Base-by-base conservation (phyloP, 2,329 filamentous ascomycete genomes). In the Fusarium nygamai region DNA sequence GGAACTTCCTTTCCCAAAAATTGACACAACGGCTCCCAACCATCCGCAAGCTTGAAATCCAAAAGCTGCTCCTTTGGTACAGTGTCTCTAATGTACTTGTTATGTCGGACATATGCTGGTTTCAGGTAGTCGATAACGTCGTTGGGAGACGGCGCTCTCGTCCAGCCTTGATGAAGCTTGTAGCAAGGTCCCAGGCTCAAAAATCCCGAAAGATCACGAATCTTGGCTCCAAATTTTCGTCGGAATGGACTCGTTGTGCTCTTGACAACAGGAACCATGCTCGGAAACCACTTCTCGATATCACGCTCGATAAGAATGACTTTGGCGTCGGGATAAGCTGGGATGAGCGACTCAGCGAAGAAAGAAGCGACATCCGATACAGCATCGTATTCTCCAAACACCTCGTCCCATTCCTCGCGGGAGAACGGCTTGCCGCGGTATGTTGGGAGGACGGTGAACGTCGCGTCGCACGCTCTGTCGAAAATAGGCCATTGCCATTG, bases 1-100 rank as follows among this genome's bases (percentile, higher is more conserved):
- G 81, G 82, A 13, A 80, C 59, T 2, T 79, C 34, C 64, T 81
- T 82, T 0, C 78, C 81, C 20, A 84, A 44, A 29, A 84, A 83
- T 6, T 63, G 46, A 27, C 82, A 83, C 11, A 84, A 50, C 3
- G 83, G 79, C 31, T 69, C 75, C 81, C 82, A 83, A 3, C 80
- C 83, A 17, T 79, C 74, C 5, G 64, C 60, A 6, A 81, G 54
- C 27, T 75, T 68, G 24, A 73, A 82, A 27, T 82, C 77, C n/a
- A 84, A 64, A 17, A 84, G 67, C 48, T 68, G 70, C 2, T 75
- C 75, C 1, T 27, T n/a, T 0, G 78, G 67, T 2, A 79, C 78
- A 6, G 72, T 68, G 1, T 75, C 73, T 11, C 77, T 69, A 2
- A 83, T 63, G 16, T 71, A 61, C 10, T 61, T 64, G 47, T 83